Base-by-base conservation (phyloP, 163 green algal genomes). In the Scenedesmus sp. region DNA sequence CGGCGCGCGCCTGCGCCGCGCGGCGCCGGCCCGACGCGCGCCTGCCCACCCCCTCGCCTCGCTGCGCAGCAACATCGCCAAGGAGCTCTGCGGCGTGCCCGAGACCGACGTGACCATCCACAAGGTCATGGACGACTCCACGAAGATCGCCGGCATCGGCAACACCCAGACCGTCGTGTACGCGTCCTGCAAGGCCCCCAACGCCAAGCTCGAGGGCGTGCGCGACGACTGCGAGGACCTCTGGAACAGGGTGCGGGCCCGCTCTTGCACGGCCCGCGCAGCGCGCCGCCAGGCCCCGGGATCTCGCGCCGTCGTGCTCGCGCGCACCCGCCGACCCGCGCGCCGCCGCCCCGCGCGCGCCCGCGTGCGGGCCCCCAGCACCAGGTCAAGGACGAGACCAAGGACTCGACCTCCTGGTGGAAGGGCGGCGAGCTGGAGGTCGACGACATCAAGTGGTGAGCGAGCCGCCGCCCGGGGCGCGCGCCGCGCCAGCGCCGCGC, bases 311-410 rank as follows among this genome's bases (percentile, higher is more conserved):
- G n/a, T n/a, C n/a, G n/a, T n/a, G n/a, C n/a, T n/a, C n/a, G n/a
- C n/a, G n/a, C n/a, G n/a, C n/a, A n/a, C n/a, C n/a, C n/a, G n/a
- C n/a, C n/a, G n/a, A n/a, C n/a, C n/a, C n/a, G n/a, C n/a, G n/a
- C n/a, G n/a, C n/a, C n/a, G n/a, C n/a, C n/a, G n/a, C n/a, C n/a
- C n/a, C n/a, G n/a, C n/a, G n/a, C n/a, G n/a, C n/a, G n/a, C n/a
- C n/a, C n/a, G n/a, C 17, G 47, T 56, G 14, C 47, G 15, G 14
- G 47, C 15, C 47, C 17, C 15, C 51, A 60, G 51, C 51, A 60
- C 51, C 51, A 60, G n/a, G 22, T 60, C 22, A 60, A 60, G 51
- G 51, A 60, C 51, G 51, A 60, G 51, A 60, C 51, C 51, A 26
- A 60, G 51, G 51, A 60, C 51, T 28, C 11, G 51, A 60, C 51